These are phyloP conservation scores for Aspergillus steynii DNA, from an alignment of 495 filamentous ascomycete genomes.

Conservation along the genomic window DNA sequence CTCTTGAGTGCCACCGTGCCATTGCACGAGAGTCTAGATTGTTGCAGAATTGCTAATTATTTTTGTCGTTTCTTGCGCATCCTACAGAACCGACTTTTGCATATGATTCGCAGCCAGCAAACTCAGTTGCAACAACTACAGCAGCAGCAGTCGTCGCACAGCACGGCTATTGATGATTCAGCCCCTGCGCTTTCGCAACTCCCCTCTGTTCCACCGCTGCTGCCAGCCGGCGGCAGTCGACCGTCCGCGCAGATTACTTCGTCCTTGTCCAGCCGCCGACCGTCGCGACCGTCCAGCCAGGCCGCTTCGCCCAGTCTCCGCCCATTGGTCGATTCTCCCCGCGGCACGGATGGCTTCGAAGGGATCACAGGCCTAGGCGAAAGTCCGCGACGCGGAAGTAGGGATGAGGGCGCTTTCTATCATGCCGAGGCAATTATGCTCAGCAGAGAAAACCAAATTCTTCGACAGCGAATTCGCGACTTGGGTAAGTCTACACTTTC, in stretches of 20 bases:
- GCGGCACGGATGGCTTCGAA: slow-evolving; percentile 31
- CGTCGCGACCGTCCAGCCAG: slow-evolving; percentile 41
- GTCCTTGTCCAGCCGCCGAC: slow-evolving; percentile 53
- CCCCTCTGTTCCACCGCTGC: slow-evolving; percentile 12
- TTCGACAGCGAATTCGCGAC: slow-evolving; percentile 81
- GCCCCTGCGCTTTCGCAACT: slow-evolving; percentile 48
- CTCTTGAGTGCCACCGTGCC: not conserved
- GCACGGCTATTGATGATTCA: slow-evolving; percentile 60
- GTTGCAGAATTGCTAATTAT: not conserved
- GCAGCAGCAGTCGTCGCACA: slow-evolving; percentile 35
- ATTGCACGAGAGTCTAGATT: not conserved
- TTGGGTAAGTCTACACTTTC: slow-evolving; percentile 46
- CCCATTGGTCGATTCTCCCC: slow-evolving; percentile 29
- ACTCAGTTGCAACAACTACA: slow-evolving; percentile 70
- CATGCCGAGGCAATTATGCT: slow-evolving; percentile 90
- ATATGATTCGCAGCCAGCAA: slow-evolving; percentile 87
- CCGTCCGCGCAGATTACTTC: slow-evolving; percentile 35
- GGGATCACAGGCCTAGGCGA: slow-evolving; percentile 31
- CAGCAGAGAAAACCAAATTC: slow-evolving; percentile 89
- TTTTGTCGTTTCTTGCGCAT: slow-evolving; percentile 9
- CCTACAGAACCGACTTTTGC: slow-evolving; percentile 77
- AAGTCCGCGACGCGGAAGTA: slow-evolving; percentile 42
- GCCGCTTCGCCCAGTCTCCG: slow-evolving; percentile 38
- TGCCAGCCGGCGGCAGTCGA: slow-evolving; percentile 22
- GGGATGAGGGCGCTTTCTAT: slow-evolving; percentile 85